Conservation (phyloP, 1,139 yeast genomes). For the Hemisphaericaspora lyxosophila region DNA sequence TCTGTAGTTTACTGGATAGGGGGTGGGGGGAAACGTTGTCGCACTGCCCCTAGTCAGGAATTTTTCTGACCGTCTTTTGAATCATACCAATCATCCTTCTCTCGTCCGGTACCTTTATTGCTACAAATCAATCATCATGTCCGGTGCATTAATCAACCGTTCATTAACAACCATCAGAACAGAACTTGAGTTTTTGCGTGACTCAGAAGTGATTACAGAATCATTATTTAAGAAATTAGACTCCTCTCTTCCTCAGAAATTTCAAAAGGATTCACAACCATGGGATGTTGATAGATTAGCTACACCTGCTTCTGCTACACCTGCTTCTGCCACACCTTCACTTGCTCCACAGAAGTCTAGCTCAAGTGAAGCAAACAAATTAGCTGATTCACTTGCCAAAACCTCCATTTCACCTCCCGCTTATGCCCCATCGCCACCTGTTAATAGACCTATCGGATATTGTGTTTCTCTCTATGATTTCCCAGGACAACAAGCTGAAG, state of each 20-base stretch:
- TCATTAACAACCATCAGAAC: slow-evolving; percentile 74
- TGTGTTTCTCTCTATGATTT: slow-evolving; percentile 74
- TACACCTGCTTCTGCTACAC: slow-evolving; percentile 1
- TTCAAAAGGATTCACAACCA: slow-evolving; percentile 54
- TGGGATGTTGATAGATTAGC: slow-evolving; percentile 46
- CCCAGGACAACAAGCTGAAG: slow-evolving; percentile 65
- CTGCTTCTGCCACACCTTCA: slow-evolving; percentile 10
- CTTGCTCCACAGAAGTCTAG: slow-evolving; percentile 8
- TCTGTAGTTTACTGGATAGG: too few relatives aligned
- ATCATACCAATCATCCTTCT: too few relatives aligned
- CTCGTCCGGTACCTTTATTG: too few relatives aligned
- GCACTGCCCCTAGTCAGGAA: too few relatives aligned
- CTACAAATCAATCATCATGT: slow-evolving; percentile 23
- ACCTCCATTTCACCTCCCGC: slow-evolving; percentile 20
- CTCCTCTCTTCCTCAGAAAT: slow-evolving; percentile 58
- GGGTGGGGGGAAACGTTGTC: too few relatives aligned
- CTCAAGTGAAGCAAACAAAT: slow-evolving; percentile 12
- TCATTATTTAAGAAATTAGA: slow-evolving; percentile 54
- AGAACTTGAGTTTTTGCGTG: slow-evolving; percentile 76
- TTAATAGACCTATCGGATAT: slow-evolving; percentile 34
- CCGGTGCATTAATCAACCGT: slow-evolving; percentile 70
- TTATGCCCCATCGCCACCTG: slow-evolving; percentile 16
- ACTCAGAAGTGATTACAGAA: slow-evolving; percentile 71
- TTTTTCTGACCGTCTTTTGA: too few relatives aligned
- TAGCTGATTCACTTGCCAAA: slow-evolving; percentile 23